Percentiles rank a stretch among this genome's conserved stretches.
phyloP scores from a whole-genome alignment of 805 yeast genomes.

The Isabelozyma heimii region DNA sequence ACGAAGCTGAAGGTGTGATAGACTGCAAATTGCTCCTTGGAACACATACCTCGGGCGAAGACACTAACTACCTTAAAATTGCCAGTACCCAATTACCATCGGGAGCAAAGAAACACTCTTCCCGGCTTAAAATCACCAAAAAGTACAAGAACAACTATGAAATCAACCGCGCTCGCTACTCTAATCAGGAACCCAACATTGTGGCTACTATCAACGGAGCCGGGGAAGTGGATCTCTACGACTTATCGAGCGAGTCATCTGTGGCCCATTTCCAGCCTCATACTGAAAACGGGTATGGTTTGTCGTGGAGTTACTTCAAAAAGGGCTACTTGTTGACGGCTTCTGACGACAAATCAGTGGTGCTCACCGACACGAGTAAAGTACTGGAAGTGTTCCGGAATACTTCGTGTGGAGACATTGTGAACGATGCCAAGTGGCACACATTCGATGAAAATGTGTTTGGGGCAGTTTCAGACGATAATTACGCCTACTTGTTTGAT shows the following conservation, averaged over 20 bases:
- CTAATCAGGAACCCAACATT: conserved; percentile 56
- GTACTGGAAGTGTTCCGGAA: conserved; percentile 10
- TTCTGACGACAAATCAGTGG: conserved; percentile 65
- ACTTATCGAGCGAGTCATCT: conserved; percentile 24
- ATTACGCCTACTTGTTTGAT: conserved; percentile 53
- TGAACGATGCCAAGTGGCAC: conserved; percentile 79
- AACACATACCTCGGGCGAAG: conserved; percentile 73
- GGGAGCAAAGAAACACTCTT: conserved; percentile 30
- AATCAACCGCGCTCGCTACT: conserved; percentile 68
- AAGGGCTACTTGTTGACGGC: conserved; percentile 55
- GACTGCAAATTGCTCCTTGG: conserved; percentile 60
- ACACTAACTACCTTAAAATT: conserved; percentile 61
- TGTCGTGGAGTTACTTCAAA: conserved; percentile 57
- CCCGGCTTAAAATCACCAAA: conserved; percentile 59
- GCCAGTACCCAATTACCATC: conserved; percentile 59
- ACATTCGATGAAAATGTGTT: conserved; percentile 46
- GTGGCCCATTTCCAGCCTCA: conserved; percentile 48
- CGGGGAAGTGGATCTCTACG: conserved; percentile 60
- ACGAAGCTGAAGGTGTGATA: conserved; percentile 22
- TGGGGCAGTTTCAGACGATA: conserved; percentile 77
- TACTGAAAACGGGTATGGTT: conserved; percentile 69
- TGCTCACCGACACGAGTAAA: conserved; percentile 51
- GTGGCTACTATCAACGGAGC: conserved; percentile 68
- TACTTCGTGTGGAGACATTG: conserved; percentile 51
- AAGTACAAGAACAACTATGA: conserved; percentile 64